Conservation (phyloP, 2,329 filamentous ascomycete species). For the Biscogniauxia sp. region DNA sequence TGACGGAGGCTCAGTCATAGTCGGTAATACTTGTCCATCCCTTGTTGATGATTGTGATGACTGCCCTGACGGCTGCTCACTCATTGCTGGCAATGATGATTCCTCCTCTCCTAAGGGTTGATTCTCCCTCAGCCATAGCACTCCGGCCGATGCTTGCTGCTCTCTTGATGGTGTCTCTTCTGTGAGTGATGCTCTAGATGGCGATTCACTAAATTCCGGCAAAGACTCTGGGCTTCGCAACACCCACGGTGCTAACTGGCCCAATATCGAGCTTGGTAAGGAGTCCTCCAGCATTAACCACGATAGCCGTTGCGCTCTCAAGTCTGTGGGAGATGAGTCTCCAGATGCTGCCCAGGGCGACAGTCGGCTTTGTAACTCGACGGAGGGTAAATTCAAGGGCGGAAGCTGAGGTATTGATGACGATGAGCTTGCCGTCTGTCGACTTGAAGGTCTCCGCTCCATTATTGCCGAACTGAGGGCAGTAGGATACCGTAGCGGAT, state of each 20-base stretch:
- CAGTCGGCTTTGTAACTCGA: background rate
- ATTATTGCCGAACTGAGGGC: background rate
- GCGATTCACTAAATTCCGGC: too few relatives aligned
- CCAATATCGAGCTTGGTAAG: background rate
- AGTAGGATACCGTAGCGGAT: background rate
- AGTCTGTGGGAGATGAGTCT: background rate
- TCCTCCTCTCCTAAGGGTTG: background rate
- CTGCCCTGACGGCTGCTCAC: background rate
- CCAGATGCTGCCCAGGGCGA: background rate
- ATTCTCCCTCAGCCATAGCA: too few relatives aligned
- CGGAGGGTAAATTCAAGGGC: background rate
- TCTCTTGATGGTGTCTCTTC: slow-evolving; percentile 2
- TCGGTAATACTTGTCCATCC: background rate
- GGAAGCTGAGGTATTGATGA: background rate
- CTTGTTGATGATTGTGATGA: background rate
- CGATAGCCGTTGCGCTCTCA: background rate
- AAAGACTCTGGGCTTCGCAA: background rate
- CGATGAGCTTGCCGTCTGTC: background rate
- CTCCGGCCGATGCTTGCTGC: too few relatives aligned
- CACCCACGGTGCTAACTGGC: background rate
- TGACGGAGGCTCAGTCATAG: background rate
- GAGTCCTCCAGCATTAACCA: background rate
- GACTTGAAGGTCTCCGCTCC: background rate
- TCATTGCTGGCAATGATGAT: slow-evolving; percentile 1
- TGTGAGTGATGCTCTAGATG: background rate